phyloP scores from a whole-genome alignment of 768 basidiomycete species.

The Mycena alexandri region DNA sequence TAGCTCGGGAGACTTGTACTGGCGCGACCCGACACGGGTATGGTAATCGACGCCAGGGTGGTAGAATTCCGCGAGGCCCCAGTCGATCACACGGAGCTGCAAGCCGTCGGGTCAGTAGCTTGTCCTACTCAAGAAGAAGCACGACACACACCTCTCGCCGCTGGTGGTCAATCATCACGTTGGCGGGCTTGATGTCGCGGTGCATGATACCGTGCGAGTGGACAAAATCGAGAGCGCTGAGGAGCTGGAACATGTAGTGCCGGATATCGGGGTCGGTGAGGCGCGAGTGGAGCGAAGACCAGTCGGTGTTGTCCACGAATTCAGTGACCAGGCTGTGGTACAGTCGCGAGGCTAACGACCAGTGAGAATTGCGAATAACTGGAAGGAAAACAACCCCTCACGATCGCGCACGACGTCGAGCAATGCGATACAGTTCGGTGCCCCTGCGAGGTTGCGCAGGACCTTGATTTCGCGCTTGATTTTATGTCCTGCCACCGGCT shows the following conservation, averaged over 20 bases:
- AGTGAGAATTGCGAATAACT: background rate
- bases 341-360: slow-evolving; percentile 55
- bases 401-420: slow-evolving; percentile 78
- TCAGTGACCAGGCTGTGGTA: slow-evolving; percentile 78
- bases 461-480: slow-evolving; percentile 85
- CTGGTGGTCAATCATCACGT: slow-evolving; percentile 81
- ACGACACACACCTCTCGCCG: slow-evolving; percentile 64
- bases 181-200: slow-evolving; percentile 61
- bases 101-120: background rate
- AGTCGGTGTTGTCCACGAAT: slow-evolving; percentile 76
- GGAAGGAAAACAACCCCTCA: slow-evolving; percentile 31
- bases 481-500: slow-evolving; percentile 79
- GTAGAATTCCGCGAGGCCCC: slow-evolving; percentile 85
- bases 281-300: slow-evolving; percentile 68
- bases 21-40: slow-evolving; percentile 68
- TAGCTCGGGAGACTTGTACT: slow-evolving; percentile 79
- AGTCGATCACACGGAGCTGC: slow-evolving; percentile 74
- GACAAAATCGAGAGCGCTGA: slow-evolving; percentile 80
- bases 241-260: slow-evolving; percentile 75
- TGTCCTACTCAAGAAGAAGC: background rate
- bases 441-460: slow-evolving; percentile 66
- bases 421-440: slow-evolving; percentile 74
- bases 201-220: slow-evolving; percentile 74
- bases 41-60: slow-evolving; percentile 79
- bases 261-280: slow-evolving; percentile 76